Evolutionary conservation across 106 monocot genomes (phyloP).

Genomic region (Phalaenopsis aphrodite): DNA sequence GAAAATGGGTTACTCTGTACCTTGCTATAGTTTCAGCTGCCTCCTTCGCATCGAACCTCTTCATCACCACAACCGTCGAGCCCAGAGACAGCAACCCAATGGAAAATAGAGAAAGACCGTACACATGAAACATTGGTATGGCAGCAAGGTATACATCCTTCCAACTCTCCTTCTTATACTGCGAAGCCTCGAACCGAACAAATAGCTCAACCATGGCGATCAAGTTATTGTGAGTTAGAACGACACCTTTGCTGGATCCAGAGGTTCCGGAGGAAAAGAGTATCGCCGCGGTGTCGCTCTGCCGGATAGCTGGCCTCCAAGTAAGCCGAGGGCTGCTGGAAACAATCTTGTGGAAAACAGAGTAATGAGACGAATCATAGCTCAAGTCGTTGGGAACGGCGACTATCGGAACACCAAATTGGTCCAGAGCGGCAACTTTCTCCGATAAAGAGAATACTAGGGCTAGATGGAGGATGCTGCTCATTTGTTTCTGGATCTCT

Average conservation of each 20-base stretch:
- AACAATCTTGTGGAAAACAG: constrained; percentile 13
- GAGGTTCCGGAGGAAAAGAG: constrained; percentile 61
- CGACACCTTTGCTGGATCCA: constrained; percentile 44
- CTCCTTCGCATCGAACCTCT: constrained; percentile 29
- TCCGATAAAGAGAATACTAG: constrained; percentile 11
- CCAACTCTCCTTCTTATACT: constrained; percentile 12
- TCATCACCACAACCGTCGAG: constrained; percentile 42
- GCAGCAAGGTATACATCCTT: constrained; percentile 47
- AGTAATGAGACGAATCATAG: constrained; percentile 5
- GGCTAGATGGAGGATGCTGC: background rate
- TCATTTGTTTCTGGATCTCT: constrained; percentile 32
- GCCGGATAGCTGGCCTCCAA: constrained; percentile 18
- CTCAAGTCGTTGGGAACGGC: constrained; percentile 21
- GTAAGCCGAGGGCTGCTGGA: background rate
- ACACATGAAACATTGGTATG: constrained; percentile 69
- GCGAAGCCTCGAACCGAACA: constrained; percentile 44
- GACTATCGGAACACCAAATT: constrained; percentile 12
- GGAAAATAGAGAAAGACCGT: constrained; percentile 46
- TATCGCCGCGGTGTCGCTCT: constrained; percentile 41
- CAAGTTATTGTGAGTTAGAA: constrained; percentile 45
- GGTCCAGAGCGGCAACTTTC: constrained; percentile 2
- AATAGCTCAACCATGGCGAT: constrained; percentile 56
- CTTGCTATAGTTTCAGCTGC: constrained; percentile 23
- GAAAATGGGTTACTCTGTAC: constrained; percentile 44
- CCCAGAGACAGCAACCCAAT: constrained; percentile 47